phyloP scores from a whole-genome alignment of 768 basidiomycete species.

The Hericium erinaceus region DNA sequence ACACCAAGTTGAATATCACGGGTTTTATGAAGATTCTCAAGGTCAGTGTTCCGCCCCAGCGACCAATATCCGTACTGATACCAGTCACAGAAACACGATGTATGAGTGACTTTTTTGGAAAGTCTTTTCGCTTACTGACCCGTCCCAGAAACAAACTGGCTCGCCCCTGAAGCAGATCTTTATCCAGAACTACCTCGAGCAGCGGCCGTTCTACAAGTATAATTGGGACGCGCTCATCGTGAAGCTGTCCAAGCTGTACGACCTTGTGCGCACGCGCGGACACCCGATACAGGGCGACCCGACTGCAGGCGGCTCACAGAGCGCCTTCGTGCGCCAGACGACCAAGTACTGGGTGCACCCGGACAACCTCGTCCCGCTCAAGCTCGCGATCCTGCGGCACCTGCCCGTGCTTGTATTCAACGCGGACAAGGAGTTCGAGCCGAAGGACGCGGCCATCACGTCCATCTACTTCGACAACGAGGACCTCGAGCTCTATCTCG shows the following conservation, averaged over 20 bases:
- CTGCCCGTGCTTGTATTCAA: constrained; percentile 95
- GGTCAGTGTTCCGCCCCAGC: constrained; percentile 29
- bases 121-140: background rate
- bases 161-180: constrained; percentile 78
- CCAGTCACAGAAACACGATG: constrained; percentile 78
- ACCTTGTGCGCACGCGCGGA: constrained; percentile 90
- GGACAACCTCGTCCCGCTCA: constrained; percentile 89
- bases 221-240: constrained; percentile 95
- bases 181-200: constrained; percentile 85
- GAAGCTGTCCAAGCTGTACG: constrained; percentile 89
- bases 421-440: constrained; percentile 84
- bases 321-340: constrained; percentile 96
- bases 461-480: constrained; percentile 98
- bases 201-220: constrained; percentile 93
- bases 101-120: constrained; percentile 21
- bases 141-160: constrained; percentile 81
- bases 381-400: constrained; percentile 85
- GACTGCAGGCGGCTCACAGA: constrained; percentile 90
- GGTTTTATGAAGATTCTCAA: constrained; percentile 99
- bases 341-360: constrained; percentile 99
- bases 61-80: background rate
- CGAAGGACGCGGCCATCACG: constrained; percentile 86
- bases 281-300: constrained; percentile 92
- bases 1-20: constrained; percentile 96
- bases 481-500: constrained; percentile 91